Base-by-base conservation (phyloP, 139 green algal species). In the Coelastrella sp. region DNA sequence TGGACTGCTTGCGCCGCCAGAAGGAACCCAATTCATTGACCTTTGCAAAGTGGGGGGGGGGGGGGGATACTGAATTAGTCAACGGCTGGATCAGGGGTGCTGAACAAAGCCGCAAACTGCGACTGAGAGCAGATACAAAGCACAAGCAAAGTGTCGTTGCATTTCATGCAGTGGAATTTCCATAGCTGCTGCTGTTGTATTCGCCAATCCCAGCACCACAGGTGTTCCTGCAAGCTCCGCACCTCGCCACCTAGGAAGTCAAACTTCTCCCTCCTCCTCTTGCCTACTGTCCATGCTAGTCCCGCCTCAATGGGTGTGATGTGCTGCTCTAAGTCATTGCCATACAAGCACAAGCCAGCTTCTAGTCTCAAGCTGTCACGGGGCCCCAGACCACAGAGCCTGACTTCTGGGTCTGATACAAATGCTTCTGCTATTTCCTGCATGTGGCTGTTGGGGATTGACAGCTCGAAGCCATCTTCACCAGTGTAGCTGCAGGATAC, bases 391-490 rank as follows among this genome's bases (percentile, higher is more conserved):
- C 98, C 98, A 61, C 91, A 90, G 82, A 98, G 82, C 17, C 96
- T 94, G 75, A 99, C 92, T 11, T 93, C 90, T 0, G 89, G 80
- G 87, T 95, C 92, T 7, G 83, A 90, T n/a, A 96, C 64, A 7
- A 99, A 91, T 80, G 95, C 94, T 89, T 99, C 85, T 16, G 95
- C 90, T 47, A 99, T 81, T 5, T 60, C 91, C 61, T 98, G 58
- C 3, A 97, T 94, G 17, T 94, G 57, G 20, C 79, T 88, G 78
- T 95, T 95, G 79, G 96, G 95, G 68, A 99, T 94, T 54, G 96
- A 99, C 81, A 99, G 96, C 92, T 99, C 98, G 92, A 99, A 99
- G 0, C 98, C 98, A 88, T 99, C 98, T 94, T 99, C 98, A 14
- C 98, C 98, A 14, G 98, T 99, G 96, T 99, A 99, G 10, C 96